Base-by-base conservation (phyloP, 345 rosid species). In the Syzygium aqueum region DNA sequence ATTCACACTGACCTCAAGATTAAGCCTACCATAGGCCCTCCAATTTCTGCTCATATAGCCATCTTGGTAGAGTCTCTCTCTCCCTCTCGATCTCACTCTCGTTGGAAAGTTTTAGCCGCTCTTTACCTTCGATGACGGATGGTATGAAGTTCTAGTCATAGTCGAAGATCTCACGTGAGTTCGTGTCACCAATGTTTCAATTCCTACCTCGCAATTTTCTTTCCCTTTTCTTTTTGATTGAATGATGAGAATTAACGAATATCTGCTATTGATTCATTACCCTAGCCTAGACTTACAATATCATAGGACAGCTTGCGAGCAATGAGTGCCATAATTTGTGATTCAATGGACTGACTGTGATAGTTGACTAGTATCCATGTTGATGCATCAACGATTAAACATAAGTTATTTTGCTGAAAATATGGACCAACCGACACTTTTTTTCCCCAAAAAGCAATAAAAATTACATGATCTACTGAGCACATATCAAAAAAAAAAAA, bases 21-120 rank as follows among this genome's bases (percentile, higher is more conserved):
- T 88, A 90, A 89, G 88, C 92, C 99, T 0, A 95, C 95, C 85
- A 85, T 91, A 63, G 96, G 95, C 4, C 92, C 94, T 78, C 88
- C 94, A 11, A 61, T 97, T 80, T 90, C 93, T 67, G 91, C 98
- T 22, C 98, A 96, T 89, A 93, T 89, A 92, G 94, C 94, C 87
- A 86, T 96, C 89, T 90, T 96, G 89, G 99, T 96, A 88, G 77
- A 27, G 17, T 37, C 52, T 14, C 21, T 77, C 8, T 65, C 51
- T 77, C 85, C 59, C n/a, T 82, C 59, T 78, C 25, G 28, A 37
- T 37, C 40, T 37, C 40, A 37, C 40, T 37, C 40, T 37, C 3
- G 40, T 37, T 37, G 40, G 3, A 37, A 37, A 37, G 40, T 37
- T 37, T 37, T 37, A 37, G 40, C 40, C 40, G 40, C 40, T 37